phyloP scores from a whole-genome alignment of 768 basidiomycete species.

The Trametes villosa region DNA sequence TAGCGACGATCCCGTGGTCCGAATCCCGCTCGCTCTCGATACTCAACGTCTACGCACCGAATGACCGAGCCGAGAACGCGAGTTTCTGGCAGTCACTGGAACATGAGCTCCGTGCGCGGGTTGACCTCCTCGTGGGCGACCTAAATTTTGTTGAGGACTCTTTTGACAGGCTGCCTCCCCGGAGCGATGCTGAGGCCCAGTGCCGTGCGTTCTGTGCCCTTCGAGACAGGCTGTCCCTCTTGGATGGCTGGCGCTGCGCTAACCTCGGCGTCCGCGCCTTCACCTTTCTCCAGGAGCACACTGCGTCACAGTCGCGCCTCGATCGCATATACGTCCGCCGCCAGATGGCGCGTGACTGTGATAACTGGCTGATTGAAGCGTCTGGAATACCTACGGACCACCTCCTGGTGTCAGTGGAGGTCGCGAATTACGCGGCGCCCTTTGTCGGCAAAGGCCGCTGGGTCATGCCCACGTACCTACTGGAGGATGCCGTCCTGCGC shows the following conservation, averaged over 20 bases:
- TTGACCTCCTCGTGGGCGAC: conserved; percentile 37
- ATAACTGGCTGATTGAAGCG: background rate
- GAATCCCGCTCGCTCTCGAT: background rate
- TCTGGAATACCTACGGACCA: conserved; percentile 4
- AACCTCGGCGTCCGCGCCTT: background rate
- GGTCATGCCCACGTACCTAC: too few species aligned
- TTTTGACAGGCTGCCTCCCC: background rate
- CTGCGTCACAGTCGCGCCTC: background rate
- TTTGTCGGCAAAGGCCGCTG: too few species aligned
- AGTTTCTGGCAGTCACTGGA: background rate
- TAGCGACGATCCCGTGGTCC: background rate
- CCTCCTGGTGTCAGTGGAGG: background rate
- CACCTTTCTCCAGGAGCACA: background rate
- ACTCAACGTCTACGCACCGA: background rate
- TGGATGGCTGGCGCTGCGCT: background rate
- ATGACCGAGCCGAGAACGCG: background rate
- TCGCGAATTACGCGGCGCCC: too few species aligned
- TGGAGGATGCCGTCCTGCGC: too few species aligned
- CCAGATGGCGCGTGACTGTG: background rate
- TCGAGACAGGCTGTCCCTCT: background rate
- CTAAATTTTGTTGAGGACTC: conserved; percentile 41
- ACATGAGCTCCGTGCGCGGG: background rate
- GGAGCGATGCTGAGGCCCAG: background rate
- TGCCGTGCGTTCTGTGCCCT: background rate
- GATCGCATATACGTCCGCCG: background rate